Evolutionary conservation across 176 grass and related monocot genomes (phyloP), one percentile per base, ranked within the genome.

Genomic region (Carex kokanica): DNA sequence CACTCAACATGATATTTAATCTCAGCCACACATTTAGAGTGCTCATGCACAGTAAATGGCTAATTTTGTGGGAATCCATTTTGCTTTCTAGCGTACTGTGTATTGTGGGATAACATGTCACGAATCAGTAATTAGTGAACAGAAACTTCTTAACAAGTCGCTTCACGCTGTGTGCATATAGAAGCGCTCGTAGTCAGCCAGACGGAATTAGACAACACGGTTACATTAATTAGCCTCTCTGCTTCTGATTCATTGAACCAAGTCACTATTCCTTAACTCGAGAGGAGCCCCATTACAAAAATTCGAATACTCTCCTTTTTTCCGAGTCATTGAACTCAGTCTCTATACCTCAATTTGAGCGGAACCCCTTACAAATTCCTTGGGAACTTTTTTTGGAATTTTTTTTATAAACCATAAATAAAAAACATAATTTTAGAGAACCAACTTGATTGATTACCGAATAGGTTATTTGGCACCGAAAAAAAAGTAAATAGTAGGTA

Each of bases 1-100:
- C 79, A 81, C 79, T 65, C 16, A 43, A 24, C 2, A 24, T 81
- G 60, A 62, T 56, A 81, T 60, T 17, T 29, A 61, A 81, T 81
- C 79, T 24, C 38, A 81, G 38, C 79, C 79, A 52, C 54, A 81
- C 17, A 81, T 29, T 11, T 0, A 14, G n/a, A 41, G 32, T 81
- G 79, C 55, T 38, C 34, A 38, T 43, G 55, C 41, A 80, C 31
- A 80, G 58, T 61, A 24, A 60, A 59, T 80, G 27, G 43, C 41
- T 24, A 53, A 53, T 15, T 20, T 15, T 52, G 59, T 47, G 70
- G 7, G 18, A 53, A 74, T 74, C 43, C 11, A 25, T 4, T 41
- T 51, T 29, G 25, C 31, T 29, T 5, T 15, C 7, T 15, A 74
- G 45, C 11, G 2, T 53, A 51, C 21, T 53, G 43, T 51, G 51